phyloP scores from a whole-genome alignment of 2,329 filamentous ascomycete genomes.

The Scedosporium boydii region DNA sequence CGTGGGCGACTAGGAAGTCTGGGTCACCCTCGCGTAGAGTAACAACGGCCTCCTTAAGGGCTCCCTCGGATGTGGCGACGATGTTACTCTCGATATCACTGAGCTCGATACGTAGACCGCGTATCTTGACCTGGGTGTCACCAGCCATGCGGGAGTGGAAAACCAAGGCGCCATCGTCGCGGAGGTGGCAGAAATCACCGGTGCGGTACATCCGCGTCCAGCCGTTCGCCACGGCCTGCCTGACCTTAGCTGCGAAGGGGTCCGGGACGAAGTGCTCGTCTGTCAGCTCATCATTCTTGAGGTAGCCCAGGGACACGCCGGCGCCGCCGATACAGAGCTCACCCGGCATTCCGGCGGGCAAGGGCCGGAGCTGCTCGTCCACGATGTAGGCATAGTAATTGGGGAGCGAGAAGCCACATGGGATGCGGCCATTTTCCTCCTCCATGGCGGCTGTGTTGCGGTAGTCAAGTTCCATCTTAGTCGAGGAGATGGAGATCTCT shows the following conservation, averaged over 20 bases:
- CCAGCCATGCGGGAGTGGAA: conserved; percentile 24
- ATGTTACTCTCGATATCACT: conserved; percentile 21
- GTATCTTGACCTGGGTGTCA: conserved; percentile 33
- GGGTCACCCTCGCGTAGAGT: not conserved
- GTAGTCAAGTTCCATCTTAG: not conserved
- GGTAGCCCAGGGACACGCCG: conserved; percentile 24
- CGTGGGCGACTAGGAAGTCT: not conserved
- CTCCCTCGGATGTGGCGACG: not conserved
- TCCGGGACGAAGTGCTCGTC: conserved; percentile 7
- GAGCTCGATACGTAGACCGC: conserved; percentile 33
- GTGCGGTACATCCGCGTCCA: conserved; percentile 24
- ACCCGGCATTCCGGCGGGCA: conserved; percentile 25
- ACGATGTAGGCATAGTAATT: conserved; percentile 28
- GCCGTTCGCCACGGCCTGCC: conserved; percentile 5
- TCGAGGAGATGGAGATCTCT: conserved; percentile 13
- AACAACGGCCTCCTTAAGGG: conserved; percentile 11
- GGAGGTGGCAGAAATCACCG: conserved; percentile 23
- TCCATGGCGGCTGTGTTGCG: not conserved
- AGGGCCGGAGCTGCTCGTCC: conserved; percentile 18
- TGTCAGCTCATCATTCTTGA: conserved; percentile 17
- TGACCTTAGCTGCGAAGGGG: not conserved
- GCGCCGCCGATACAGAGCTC: conserved; percentile 21
- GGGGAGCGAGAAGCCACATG: conserved; percentile 1
- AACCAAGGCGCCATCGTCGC: conserved; percentile 20
- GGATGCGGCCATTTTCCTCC: not conserved